These are phyloP conservation scores for Laburnicola sp. DNA, from an alignment of 2,329 filamentous ascomycete species.

Conservation along the genomic window DNA sequence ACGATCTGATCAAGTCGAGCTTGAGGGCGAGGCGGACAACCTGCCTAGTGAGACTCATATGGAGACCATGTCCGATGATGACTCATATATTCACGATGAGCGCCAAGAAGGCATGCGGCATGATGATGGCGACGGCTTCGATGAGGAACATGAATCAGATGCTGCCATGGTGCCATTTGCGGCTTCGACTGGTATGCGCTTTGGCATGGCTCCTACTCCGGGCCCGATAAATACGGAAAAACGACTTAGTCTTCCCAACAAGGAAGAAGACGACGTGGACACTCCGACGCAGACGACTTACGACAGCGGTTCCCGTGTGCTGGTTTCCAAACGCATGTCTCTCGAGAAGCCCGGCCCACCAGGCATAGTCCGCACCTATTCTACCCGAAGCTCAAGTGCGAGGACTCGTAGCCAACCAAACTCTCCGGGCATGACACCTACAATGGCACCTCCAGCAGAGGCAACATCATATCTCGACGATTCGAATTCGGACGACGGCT, in stretches of 20 bases:
- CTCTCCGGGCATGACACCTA: conserved; percentile 9
- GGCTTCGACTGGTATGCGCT: conserved; percentile 37
- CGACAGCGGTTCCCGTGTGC: conserved; percentile 33
- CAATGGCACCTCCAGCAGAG: conserved; percentile 15
- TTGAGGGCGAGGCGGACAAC: conserved; percentile 11
- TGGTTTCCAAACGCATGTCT: conserved; percentile 43
- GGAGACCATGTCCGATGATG: conserved; percentile 25
- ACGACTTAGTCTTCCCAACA: conserved; percentile 11
- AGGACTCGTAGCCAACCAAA: conserved; percentile 25
- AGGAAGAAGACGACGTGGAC: conserved; percentile 22
- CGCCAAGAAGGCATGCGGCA: conserved; percentile 19
- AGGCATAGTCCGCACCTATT: conserved; percentile 41
- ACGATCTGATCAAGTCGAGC: conserved; percentile 1
- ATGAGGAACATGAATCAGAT: conserved; percentile 20
- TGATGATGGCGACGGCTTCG: conserved; percentile 8
- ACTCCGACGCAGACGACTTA: conserved; percentile 25
- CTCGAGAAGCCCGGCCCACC: conserved; percentile 39
- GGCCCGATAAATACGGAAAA: conserved; percentile 23
- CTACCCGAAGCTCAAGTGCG: conserved; percentile 33
- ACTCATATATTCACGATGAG: conserved; percentile 27
- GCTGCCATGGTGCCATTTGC: conserved; percentile 39
- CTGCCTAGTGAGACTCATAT: conserved; percentile 30
- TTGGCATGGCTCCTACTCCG: conserved; percentile 18
- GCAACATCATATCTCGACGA: conserved; percentile 36
- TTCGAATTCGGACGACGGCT: conserved; percentile 30